Evolutionary conservation across 176 grass and related monocot species (phyloP).

Genomic region (Oryza meridionalis): DNA sequence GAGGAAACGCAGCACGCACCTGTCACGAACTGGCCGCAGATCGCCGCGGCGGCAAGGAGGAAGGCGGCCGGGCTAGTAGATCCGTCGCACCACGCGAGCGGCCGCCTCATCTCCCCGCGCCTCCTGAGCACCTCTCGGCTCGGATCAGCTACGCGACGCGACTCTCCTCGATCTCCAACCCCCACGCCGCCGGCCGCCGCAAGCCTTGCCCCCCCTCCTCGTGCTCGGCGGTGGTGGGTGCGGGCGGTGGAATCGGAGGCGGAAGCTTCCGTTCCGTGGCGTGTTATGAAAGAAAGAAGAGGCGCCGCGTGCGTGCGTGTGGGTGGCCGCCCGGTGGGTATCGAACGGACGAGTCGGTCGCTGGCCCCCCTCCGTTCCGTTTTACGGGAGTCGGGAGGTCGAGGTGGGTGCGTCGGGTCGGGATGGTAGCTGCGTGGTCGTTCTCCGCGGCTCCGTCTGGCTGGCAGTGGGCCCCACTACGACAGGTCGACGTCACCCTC

Average conservation of each 20-base stretch:
- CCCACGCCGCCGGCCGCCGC: not conserved
- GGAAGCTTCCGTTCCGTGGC: slow-evolving; percentile 20
- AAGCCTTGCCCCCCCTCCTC: not conserved
- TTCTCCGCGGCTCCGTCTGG: slow-evolving; percentile 29
- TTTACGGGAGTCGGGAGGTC: not conserved
- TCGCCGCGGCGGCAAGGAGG: slow-evolving; percentile 44
- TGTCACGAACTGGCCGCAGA: slow-evolving; percentile 48
- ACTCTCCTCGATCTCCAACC: too few species aligned
- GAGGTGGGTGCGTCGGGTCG: not conserved
- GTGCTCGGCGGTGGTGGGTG: slow-evolving; percentile 1
- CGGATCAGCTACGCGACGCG: not conserved
- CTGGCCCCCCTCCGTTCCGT: slow-evolving; percentile 2
- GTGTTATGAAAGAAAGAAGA: slow-evolving; percentile 12
- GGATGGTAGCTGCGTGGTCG: slow-evolving; percentile 31
- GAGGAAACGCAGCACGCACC: slow-evolving; percentile 34
- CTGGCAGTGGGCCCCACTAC: slow-evolving; percentile 1
- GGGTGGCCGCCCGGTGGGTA: not conserved
- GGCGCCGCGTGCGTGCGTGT: not conserved
- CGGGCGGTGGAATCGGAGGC: slow-evolving; percentile 11
- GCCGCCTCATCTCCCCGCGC: slow-evolving; percentile 47
- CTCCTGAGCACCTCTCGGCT: not conserved
- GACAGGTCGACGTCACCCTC: not conserved
- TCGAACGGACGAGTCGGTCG: not conserved
- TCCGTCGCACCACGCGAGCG: slow-evolving; percentile 39
- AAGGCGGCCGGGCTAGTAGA: slow-evolving; percentile 41